Percentiles rank a stretch among this genome's conserved stretches.
Conservation (phyloP, 331 rosid genomes). For the Erythrophleum ivorense region DNA sequence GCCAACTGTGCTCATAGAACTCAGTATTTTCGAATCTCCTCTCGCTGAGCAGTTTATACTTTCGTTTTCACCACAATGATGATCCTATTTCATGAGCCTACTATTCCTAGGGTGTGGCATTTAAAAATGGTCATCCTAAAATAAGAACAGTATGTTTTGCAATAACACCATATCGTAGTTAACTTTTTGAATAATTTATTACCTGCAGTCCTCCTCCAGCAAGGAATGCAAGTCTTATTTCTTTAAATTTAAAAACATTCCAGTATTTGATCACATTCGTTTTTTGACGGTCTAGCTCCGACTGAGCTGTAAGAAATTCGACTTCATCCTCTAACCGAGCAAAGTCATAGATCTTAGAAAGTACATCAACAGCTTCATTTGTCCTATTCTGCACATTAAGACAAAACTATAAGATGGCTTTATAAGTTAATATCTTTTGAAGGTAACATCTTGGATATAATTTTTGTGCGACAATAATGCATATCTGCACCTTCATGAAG, state of each 20-base stretch:
- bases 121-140: slow-evolving; percentile 17
- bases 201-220: slow-evolving; percentile 96
- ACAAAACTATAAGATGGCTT: slow-evolving; percentile 19
- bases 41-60: background rate
- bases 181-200: slow-evolving; percentile 6
- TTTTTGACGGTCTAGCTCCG: slow-evolving; percentile 61
- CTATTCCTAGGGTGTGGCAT: background rate
- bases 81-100: slow-evolving; percentile 5
- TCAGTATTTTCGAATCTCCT: slow-evolving; percentile 9
- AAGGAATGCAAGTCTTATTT: slow-evolving; percentile 84
- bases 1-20: slow-evolving; percentile 10
- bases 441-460: slow-evolving; percentile 12
- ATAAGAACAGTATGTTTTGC: slow-evolving; percentile 8
- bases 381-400: slow-evolving; percentile 55
- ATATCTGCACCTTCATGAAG: slow-evolving; percentile 59
- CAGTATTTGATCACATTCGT: slow-evolving; percentile 41
- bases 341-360: slow-evolving; percentile 72
- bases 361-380: slow-evolving; percentile 69
- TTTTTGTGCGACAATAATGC: background rate
- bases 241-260: slow-evolving; percentile 71
- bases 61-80: background rate
- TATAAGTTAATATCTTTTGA: background rate
- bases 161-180: background rate
- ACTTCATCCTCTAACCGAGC: slow-evolving; percentile 84
- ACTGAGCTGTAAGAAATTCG: slow-evolving; percentile 61